Percentiles rank a stretch among this genome's conserved stretches.
These are phyloP conservation scores for Corynespora cassiicola DNA, from an alignment of 2,329 filamentous ascomycete genomes.

Conservation along the genomic window DNA sequence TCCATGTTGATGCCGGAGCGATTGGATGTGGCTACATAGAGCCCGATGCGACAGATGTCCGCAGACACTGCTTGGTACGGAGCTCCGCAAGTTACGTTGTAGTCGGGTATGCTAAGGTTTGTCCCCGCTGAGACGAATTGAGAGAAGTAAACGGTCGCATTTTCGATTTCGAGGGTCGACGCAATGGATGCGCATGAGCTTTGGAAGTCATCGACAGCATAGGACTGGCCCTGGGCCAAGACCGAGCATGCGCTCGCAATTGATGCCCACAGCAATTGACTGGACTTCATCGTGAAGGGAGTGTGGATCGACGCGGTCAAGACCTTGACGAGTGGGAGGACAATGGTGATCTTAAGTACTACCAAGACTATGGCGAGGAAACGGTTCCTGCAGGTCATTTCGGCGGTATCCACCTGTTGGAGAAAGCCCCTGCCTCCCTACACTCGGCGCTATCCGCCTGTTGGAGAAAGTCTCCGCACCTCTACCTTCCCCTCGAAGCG, in stretches of 20 bases:
- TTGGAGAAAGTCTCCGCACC: too few species aligned
- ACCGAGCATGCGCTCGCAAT: slow-evolving; percentile 16
- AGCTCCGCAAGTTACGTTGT: slow-evolving; percentile 47
- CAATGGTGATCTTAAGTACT: too few species aligned
- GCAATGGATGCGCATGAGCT: slow-evolving; percentile 34
- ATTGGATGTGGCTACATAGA: slow-evolving; percentile 48
- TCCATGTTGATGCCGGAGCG: slow-evolving; percentile 52
- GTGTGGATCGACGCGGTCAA: too few species aligned
- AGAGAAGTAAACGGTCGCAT: slow-evolving; percentile 45
- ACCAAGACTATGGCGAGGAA: too few species aligned
- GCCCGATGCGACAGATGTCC: slow-evolving; percentile 50
- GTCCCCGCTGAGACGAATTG: slow-evolving; percentile 49
- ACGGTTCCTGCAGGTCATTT: too few species aligned
- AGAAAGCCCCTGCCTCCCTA: too few species aligned
- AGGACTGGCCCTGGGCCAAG: slow-evolving; percentile 9
- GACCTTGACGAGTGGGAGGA: too few species aligned
- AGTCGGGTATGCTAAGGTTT: slow-evolving; percentile 47
- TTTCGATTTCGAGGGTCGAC: slow-evolving; percentile 35
- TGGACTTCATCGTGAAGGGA: slow-evolving; percentile 28
- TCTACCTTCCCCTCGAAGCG: too few species aligned
- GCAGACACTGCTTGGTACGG: slow-evolving; percentile 36
- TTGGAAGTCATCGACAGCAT: slow-evolving; percentile 20
- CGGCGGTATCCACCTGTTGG: too few species aligned
- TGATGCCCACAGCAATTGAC: slow-evolving; percentile 15
- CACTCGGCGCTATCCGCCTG: too few species aligned